Evolutionary conservation across 345 rosid genomes (phyloP).

Genomic region (Corymbia maculata): DNA sequence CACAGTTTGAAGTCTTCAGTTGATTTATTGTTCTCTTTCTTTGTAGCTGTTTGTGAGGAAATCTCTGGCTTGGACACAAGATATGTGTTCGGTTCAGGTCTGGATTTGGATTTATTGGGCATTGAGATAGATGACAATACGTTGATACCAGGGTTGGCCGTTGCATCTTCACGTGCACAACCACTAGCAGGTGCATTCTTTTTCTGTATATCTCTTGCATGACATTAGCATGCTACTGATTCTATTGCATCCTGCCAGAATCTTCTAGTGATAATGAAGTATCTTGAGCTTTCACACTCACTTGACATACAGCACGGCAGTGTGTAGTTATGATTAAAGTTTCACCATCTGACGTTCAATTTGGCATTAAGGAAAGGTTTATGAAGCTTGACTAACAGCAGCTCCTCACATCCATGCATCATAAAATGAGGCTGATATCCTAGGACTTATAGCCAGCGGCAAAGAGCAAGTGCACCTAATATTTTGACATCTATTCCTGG

Average conservation of each 20-base stretch:
- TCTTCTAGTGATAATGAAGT: neutral
- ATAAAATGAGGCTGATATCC: neutral
- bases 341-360: neutral
- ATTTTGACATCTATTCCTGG: neutral
- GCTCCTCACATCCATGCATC: neutral
- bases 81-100: slow-evolving; percentile 64
- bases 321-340: neutral
- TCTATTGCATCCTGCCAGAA: neutral
- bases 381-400: neutral
- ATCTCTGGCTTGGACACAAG: slow-evolving; percentile 44
- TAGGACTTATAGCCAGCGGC: neutral
- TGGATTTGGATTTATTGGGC: slow-evolving; percentile 92
- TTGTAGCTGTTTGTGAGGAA: slow-evolving; percentile 66
- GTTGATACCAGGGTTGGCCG: slow-evolving; percentile 87
- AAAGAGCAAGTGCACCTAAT: neutral
- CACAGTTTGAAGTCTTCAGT: neutral
- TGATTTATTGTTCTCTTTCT: neutral
- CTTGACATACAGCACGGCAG: neutral
- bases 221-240: neutral
- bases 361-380: neutral
- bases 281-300: neutral
- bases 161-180: slow-evolving; percentile 82
- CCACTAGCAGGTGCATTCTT: slow-evolving; percentile 66
- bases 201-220: neutral
- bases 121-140: slow-evolving; percentile 66